Base-by-base conservation (phyloP, 2,329 filamentous ascomycete genomes). In the Diaporthe australafricana region DNA sequence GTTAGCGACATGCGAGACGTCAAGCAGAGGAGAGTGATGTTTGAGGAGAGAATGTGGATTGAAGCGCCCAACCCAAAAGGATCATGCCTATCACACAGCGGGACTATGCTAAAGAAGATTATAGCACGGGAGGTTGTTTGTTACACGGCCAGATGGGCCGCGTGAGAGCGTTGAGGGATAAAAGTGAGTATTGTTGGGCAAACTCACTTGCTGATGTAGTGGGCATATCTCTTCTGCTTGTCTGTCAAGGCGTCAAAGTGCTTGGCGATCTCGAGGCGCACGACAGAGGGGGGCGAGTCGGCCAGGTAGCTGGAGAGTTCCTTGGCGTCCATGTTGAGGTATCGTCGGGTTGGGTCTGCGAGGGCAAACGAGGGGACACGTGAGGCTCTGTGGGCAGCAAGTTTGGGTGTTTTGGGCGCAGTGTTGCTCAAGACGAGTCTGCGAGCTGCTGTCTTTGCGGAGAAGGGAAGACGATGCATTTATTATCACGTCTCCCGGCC, bases 281-380 rank as follows among this genome's bases (percentile, higher is more conserved):
- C 96, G 70, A 98, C 90, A 62, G 92, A 93, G 1, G 96, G 96
- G 56, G 96, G 96, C 75, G 92, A 92, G 83, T 99, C 96, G 57
- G 96, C 95, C 73, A 97, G 88, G 82, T 97, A 98, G 80, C 97
- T 93, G 81, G 86, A 86, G 74, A 91, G 84, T 75, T 91, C 90
- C 76, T 87, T 83, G 71, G 88, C 82, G 77, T 90, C 85, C 88
- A 92, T 91, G 75, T 81, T 84, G 77, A 80, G 74, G 53, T 74
- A 70, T 67, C 76, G 75, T 53, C 73, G 76, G 27, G 50, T 27
- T 16, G 60, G 45, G 12, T 55, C 47, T 25, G 30, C 53, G 35
- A 62, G 35, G 35, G 27, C 30, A 45, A 70, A 42, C 20, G 68
- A n/a, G 35, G 20, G 27, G 32, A 66, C 45, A 30, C 22, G 62